Percentiles rank a stretch among this genome's conserved stretches.
phyloP scores from a whole-genome alignment of 164 flowering plant species.

The Annona squamosa region DNA sequence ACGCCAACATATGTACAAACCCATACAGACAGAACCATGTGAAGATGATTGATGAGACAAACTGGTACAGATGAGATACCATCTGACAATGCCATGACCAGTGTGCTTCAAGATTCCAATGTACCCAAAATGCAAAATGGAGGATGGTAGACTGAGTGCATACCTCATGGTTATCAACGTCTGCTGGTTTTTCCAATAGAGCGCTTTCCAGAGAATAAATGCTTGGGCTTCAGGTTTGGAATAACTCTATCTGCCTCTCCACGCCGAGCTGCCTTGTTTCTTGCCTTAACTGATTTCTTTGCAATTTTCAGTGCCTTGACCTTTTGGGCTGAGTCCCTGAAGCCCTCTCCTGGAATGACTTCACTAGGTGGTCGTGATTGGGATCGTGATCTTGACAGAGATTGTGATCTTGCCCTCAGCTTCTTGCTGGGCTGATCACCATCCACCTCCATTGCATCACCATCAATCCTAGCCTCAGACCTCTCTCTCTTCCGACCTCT shows the following conservation, averaged over 20 bases:
- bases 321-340: constrained; percentile 61
- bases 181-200: constrained; percentile 64
- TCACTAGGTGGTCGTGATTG: constrained; percentile 60
- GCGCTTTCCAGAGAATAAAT: constrained; percentile 76
- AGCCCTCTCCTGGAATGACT: constrained; percentile 75
- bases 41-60: background rate
- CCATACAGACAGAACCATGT: background rate
- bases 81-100: background rate
- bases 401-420: constrained; percentile 26
- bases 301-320: constrained; percentile 44
- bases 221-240: constrained; percentile 75
- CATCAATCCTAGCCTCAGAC: constrained; percentile 35
- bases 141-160: background rate
- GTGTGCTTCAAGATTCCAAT: background rate
- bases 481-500: constrained; percentile 79
- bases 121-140: background rate
- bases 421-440: constrained; percentile 45
- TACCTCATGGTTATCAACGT: constrained; percentile 28
- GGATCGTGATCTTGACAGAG: constrained; percentile 45
- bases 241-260: constrained; percentile 95
- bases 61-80: background rate
- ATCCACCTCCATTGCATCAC: constrained; percentile 51
- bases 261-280: constrained; percentile 77
- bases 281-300: constrained; percentile 43
- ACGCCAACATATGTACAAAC: background rate